Base-by-base conservation (phyloP, 164 flowering plant genomes). In the Kingdonia uniflora region DNA sequence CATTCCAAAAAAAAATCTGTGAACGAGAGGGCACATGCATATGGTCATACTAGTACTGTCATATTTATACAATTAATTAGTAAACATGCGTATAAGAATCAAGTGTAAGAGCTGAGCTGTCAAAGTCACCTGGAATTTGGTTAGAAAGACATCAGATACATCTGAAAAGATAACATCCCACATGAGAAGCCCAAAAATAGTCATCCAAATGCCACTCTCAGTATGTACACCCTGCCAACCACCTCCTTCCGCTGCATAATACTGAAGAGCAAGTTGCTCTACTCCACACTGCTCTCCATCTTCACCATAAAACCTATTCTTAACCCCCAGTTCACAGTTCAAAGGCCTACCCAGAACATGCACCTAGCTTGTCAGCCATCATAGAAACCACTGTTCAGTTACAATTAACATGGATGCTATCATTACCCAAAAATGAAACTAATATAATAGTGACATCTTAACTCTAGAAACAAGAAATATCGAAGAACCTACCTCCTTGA, bases 181-280 rank as follows among this genome's bases (percentile, higher is more conserved):
- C 95, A 87, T 74, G 41, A 91, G 85, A 61, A 87, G 86, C 40
- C 86, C 86, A 72, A 87, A 91, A 42, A 87, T 79, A 45, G 94
- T 85, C 71, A 83, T 73, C 98, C 98, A 91, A 73, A 91, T 85
- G 52, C 94, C 95, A 75, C 80, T 81, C 58, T 91, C 96, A 11
- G 96, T 61, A 63, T 87, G 97, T 56, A 85, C 80, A 54, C 95
- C 95, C 39, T 80, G 76, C 97, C 97, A 91, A 39, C 79, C 82
- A 53, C 95, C 97, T 35, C 85, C 95, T 66, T 78, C 96, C 46
- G 77, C 74, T 41, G 84, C 84, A 77, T 91, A 87, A 67, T 83
- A 82, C 61, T 85, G 82, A 57, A 91, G 64, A 56, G 90, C 98
- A 62, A 91, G 87, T 66, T 87, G 71, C 69, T 91, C 98, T 14